A percentile compares a stretch with the other conserved stretches of the same genome.
phyloP scores from a whole-genome alignment of 2,329 filamentous ascomycete genomes.

The Neonectria coccinea region DNA sequence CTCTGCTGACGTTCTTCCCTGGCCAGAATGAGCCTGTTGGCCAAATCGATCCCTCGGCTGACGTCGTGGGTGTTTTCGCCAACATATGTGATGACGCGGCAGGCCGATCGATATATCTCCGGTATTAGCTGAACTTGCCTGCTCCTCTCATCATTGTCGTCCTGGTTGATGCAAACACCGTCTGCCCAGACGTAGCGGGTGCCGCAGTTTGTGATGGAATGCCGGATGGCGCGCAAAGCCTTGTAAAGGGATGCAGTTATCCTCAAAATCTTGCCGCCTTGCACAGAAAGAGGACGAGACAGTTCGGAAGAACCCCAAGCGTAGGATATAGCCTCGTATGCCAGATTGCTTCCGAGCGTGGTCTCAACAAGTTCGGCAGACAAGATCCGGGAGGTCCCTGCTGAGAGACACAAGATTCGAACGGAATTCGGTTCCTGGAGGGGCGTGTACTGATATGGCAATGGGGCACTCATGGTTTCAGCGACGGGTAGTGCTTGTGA shows the following conservation, averaged over 20 bases:
- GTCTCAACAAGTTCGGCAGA: constrained; percentile 17
- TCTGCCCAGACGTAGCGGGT: constrained; percentile 18
- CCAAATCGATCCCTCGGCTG: constrained; percentile 9
- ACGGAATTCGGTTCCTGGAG: background rate
- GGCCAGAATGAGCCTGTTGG: constrained; percentile 12
- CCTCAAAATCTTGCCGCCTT: constrained; percentile 1
- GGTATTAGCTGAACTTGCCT: constrained; percentile 20
- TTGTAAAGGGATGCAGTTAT: constrained; percentile 19
- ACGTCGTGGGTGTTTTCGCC: constrained; percentile 14
- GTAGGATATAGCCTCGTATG: constrained; percentile 25
- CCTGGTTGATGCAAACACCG: constrained; percentile 18
- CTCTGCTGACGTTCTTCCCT: constrained; percentile 4
- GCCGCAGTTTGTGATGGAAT: constrained; percentile 2
- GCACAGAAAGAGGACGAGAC: constrained; percentile 5
- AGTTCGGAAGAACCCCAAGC: constrained; percentile 2
- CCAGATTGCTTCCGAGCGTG: background rate
- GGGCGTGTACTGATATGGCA: constrained; percentile 5
- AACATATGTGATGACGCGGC: constrained; percentile 21
- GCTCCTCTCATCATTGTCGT: constrained; percentile 4
- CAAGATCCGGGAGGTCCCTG: constrained; percentile 3
- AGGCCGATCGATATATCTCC: constrained; percentile 11
- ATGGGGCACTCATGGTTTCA: constrained; percentile 6
- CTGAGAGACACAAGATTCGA: constrained; percentile 16
- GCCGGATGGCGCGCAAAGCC: constrained; percentile 15
- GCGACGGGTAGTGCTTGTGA: background rate